These are phyloP conservation scores for Termitomyces sp. DNA, from an alignment of 1,284 basidiomycete genomes.

Conservation along the genomic window DNA sequence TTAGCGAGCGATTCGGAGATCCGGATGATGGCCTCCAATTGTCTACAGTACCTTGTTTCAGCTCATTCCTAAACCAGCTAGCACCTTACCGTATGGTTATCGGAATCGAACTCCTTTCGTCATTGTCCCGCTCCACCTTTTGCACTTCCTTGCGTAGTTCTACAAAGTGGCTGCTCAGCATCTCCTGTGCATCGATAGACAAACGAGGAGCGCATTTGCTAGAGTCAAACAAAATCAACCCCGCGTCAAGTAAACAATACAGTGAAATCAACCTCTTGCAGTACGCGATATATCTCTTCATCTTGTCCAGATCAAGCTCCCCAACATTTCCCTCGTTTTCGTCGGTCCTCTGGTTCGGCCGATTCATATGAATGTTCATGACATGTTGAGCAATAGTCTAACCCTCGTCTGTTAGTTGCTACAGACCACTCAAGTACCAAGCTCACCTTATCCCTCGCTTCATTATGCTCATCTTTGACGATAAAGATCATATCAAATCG, in stretches of 20 bases:
- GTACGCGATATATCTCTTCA: conserved; percentile 97
- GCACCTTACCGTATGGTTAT: conserved; percentile 87
- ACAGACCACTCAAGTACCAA: neutral
- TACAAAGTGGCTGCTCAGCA: conserved; percentile 97
- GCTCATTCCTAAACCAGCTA: neutral
- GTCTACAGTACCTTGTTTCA: conserved; percentile 43
- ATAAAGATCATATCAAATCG: conserved; percentile 99
- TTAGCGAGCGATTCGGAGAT: conserved; percentile 98
- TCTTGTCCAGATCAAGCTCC: conserved; percentile 97
- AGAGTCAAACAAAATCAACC: neutral
- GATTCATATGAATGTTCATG: conserved; percentile 99
- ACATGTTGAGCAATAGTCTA: conserved; percentile 96
- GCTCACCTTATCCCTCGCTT: conserved; percentile 80
- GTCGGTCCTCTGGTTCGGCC: conserved; percentile 59
- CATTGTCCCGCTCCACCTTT: conserved; percentile 94
- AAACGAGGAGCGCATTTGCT: conserved; percentile 96
- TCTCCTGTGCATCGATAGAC: conserved; percentile 91
- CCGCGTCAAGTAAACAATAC: neutral
- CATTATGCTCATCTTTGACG: conserved; percentile 97
- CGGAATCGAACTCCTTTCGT: conserved; percentile 96
- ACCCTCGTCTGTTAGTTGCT: neutral
- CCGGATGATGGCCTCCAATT: conserved; percentile 98
- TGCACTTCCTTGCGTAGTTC: conserved; percentile 92
- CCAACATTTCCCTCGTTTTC: conserved; percentile 67
- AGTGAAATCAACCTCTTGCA: conserved; percentile 78